A percentile compares a stretch with the other conserved stretches of the same genome.
These are phyloP conservation scores for Annulohypoxylon nitens DNA, from an alignment of 495 filamentous ascomycete species.

Conservation along the genomic window DNA sequence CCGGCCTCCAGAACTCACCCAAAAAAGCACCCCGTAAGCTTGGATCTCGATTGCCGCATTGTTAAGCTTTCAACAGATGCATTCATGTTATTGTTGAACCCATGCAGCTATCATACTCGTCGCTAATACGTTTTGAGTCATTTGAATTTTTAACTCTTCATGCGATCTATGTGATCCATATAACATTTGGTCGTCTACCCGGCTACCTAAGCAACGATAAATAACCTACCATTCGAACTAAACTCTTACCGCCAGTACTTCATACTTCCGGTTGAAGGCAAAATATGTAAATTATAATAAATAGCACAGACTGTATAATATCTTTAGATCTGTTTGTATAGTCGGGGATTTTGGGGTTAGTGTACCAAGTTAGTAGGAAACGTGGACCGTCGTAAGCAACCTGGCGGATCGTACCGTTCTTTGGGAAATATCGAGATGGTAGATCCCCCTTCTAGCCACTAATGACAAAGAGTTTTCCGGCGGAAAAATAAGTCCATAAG, in stretches of 20 bases:
- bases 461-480: conserved; percentile 23
- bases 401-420: conserved; percentile 38
- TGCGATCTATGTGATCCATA: neutral
- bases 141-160: neutral
- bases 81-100: neutral
- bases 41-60: conserved; percentile 5
- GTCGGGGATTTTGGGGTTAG: conserved; percentile 27
- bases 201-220: no score
- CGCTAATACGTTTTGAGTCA: neutral
- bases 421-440: conserved; percentile 37
- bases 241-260: neutral
- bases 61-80: neutral
- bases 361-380: conserved; percentile 35
- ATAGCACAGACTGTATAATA: conserved; percentile 8
- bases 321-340: conserved; percentile 23
- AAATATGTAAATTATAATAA: conserved; percentile 12
- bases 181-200: no score
- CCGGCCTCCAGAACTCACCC: neutral
- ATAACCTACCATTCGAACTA: neutral
- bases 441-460: conserved; percentile 34
- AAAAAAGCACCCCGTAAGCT: neutral
- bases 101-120: conserved; percentile 4
- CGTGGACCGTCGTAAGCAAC: conserved; percentile 30
- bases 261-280: neutral
- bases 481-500: conserved; percentile 23